phyloP scores from a whole-genome alignment of 2,329 filamentous ascomycete species.

The Penicillium sp. region DNA sequence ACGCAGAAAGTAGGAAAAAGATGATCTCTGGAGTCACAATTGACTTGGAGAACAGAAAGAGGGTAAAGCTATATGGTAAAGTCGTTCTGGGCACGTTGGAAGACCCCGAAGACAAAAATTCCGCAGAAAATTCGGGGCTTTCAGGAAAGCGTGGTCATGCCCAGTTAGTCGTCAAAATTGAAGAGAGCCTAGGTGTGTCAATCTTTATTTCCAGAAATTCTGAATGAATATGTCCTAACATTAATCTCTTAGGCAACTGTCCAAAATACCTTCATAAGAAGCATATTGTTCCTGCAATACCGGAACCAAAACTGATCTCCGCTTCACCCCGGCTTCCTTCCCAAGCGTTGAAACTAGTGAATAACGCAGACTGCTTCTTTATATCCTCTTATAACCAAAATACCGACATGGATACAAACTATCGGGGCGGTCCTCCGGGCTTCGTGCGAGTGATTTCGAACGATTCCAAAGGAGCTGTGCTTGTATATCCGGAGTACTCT shows the following conservation, averaged over 20 bases:
- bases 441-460: conserved; percentile 68
- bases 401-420: conserved; percentile 76
- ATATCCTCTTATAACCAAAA: conserved; percentile 62
- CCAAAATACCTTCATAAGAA: conserved; percentile 84
- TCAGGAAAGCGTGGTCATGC: conserved; percentile 31
- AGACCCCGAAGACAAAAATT: conserved; percentile 26
- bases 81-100: conserved; percentile 62
- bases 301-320: conserved; percentile 52
- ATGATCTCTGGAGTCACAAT: conserved; percentile 62
- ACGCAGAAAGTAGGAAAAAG: conserved; percentile 33
- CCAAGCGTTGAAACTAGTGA: conserved; percentile 58
- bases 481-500: conserved; percentile 79
- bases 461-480: conserved; percentile 38
- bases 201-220: neutral
- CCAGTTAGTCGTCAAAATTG: conserved; percentile 64
- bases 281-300: conserved; percentile 52
- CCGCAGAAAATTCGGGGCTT: conserved; percentile 16
- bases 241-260: conserved; percentile 59
- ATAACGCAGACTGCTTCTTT: conserved; percentile 71
- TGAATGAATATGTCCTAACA: conserved; percentile 12
- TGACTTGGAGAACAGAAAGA: conserved; percentile 62
- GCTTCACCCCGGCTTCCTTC: conserved; percentile 46
- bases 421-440: conserved; percentile 69
- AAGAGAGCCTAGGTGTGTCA: conserved; percentile 60
- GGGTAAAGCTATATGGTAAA: conserved; percentile 69